These are phyloP conservation scores for Fusarium circinatum DNA, from an alignment of 2,329 filamentous ascomycete genomes.

Conservation along the genomic window DNA sequence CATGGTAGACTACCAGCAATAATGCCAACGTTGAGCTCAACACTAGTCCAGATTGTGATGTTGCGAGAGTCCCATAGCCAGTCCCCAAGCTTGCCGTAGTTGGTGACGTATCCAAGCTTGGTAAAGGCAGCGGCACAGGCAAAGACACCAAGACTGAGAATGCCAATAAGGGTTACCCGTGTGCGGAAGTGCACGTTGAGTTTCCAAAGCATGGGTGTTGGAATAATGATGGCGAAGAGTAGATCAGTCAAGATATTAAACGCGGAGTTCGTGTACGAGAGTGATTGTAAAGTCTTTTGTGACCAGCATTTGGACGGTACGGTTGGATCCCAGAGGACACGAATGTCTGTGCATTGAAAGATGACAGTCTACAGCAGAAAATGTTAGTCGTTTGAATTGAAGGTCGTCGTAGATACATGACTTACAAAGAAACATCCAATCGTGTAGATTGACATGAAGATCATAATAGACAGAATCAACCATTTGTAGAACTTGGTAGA, in stretches of 20 bases:
- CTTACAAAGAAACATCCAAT: slow-evolving; percentile 51
- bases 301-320: slow-evolving; percentile 56
- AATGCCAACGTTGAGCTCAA: slow-evolving; percentile 52
- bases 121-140: slow-evolving; percentile 55
- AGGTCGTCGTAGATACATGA: accelerated
- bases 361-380: slow-evolving; percentile 50
- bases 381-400: not conserved
- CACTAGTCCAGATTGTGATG: slow-evolving; percentile 59
- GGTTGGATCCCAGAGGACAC: slow-evolving; percentile 55
- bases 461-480: slow-evolving; percentile 52
- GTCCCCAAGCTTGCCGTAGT: slow-evolving; percentile 53
- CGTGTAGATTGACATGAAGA: slow-evolving; percentile 49
- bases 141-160: slow-evolving; percentile 57
- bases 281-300: slow-evolving; percentile 49
- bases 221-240: slow-evolving; percentile 53
- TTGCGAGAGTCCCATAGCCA: slow-evolving; percentile 58
- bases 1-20: slow-evolving; percentile 51
- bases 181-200: slow-evolving; percentile 55
- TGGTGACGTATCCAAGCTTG: slow-evolving; percentile 52
- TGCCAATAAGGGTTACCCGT: slow-evolving; percentile 53
- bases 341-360: slow-evolving; percentile 59
- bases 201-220: slow-evolving; percentile 52
- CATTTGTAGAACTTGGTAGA: slow-evolving; percentile 49
- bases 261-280: slow-evolving; percentile 56
- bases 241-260: slow-evolving; percentile 52